phyloP scores from a whole-genome alignment of 2,329 filamentous ascomycete genomes.

The Trichophyton schoenleinii region DNA sequence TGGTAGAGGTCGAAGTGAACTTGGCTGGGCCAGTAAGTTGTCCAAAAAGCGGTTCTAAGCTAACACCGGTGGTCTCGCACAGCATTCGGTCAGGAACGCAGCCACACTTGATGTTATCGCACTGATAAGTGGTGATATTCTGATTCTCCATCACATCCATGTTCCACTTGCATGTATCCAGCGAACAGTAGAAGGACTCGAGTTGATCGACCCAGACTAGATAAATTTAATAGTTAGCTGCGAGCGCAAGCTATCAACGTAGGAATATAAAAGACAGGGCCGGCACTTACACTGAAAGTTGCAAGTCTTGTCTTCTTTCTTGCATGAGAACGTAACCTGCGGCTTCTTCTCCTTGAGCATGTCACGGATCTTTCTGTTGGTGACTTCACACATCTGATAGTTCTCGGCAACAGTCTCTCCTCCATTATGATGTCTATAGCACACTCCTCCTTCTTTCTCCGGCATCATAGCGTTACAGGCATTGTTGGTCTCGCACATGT shows the following conservation, averaged over 20 bases:
- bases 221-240: conserved; percentile 16
- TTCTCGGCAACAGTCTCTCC: conserved; percentile 87
- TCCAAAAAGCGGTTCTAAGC: conserved; percentile 64
- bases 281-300: conserved; percentile 75
- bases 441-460: conserved; percentile 66
- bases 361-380: conserved; percentile 83
- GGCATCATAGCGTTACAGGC: conserved; percentile 85
- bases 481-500: conserved; percentile 72
- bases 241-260: conserved; percentile 13
- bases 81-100: conserved; percentile 89
- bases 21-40: conserved; percentile 76
- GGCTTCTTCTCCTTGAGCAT: conserved; percentile 74
- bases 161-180: conserved; percentile 65
- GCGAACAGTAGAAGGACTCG: conserved; percentile 92
- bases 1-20: conserved; percentile 56
- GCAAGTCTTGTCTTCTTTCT: conserved; percentile 60
- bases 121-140: conserved; percentile 77
- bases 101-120: conserved; percentile 69
- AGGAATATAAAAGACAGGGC: not conserved
- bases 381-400: conserved; percentile 96
- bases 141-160: conserved; percentile 54
- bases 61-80: conserved; percentile 78
- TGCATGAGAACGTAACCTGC: conserved; percentile 89
- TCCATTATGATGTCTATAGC: conserved; percentile 84
- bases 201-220: conserved; percentile 84